Base-by-base conservation (phyloP, 768 basidiomycete genomes). In the Agrocybe praecox region DNA sequence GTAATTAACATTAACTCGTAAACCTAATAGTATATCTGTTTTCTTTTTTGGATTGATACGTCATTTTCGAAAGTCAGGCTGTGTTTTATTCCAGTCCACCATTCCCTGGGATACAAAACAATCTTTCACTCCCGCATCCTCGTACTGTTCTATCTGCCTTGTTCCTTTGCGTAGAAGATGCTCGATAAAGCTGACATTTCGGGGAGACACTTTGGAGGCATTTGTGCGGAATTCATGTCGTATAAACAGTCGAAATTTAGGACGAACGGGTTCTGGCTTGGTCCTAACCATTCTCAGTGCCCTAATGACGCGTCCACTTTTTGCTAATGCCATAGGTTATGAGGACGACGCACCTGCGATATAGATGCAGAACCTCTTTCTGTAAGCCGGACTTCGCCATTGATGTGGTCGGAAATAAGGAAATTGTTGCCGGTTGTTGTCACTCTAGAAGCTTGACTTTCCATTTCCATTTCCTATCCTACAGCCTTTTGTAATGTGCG, bases 101-200 rank as follows among this genome's bases (percentile, higher is more conserved):
- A 92, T 93, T 44, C 83, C 83, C 50, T 76, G 75, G 12, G 88
- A 90, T 24, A 93, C 82, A 75, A 83, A 87, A 65, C 89, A 91
- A 65, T 93, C 87, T 61, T 76, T 88, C 52, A 93, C 88, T 3
- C 80, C 79, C 6, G 76, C 65, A 52, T 80, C 81, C 71, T 91
- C 88, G 62, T 85, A 91, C 70, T 80, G 77, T 64, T 90, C 89
- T 36, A 93, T 63, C 61, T 91, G 89, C 58, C 85, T 76, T 48
- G 63, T 70, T 2, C 89, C 89, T 52, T 82, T 83, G 46, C 92
- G 81, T n/a, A 94, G 66, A 32, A 92, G 75, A 67, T 92, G 87
- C 62, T 94, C 92, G 34, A 94, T 81, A 9, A 82, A 82, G 53
- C 79, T 78, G 57, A 93, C 76, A 53, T 90, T 82, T 11, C 89